These are phyloP conservation scores for Microstroma glucosiphilum DNA, from an alignment of 1,284 basidiomycete genomes.

Conservation along the genomic window DNA sequence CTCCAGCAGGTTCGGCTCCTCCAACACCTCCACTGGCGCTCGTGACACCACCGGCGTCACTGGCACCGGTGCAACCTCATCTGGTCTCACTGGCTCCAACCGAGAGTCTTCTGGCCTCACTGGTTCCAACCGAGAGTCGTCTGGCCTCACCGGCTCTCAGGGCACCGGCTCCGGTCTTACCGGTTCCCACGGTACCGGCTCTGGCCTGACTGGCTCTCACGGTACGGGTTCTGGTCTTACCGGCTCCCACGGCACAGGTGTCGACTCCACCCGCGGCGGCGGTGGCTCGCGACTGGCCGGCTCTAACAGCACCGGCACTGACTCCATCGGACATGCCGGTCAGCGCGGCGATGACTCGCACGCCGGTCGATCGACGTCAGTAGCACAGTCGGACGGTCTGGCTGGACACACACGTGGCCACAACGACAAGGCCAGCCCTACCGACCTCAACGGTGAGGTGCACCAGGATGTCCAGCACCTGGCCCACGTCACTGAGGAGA, in stretches of 20 bases:
- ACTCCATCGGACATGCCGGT: not conserved
- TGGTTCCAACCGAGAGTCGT: not conserved
- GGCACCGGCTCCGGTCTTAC: not conserved
- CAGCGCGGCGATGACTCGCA: slow-evolving; percentile 10
- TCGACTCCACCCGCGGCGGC: not conserved
- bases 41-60: slow-evolving; percentile 7
- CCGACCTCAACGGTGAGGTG: slow-evolving; percentile 40
- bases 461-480: slow-evolving; percentile 51
- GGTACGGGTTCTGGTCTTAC: not conserved
- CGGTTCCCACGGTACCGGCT: not conserved
- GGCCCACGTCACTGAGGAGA: slow-evolving; percentile 41
- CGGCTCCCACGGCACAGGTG: slow-evolving; percentile 4
- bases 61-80: not conserved
- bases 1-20: slow-evolving; percentile 2
- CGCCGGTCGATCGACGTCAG: slow-evolving; percentile 17
- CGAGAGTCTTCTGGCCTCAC: slow-evolving; percentile 7
- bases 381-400: slow-evolving; percentile 26
- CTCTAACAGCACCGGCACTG: not conserved
- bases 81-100: not conserved
- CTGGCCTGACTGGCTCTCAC: slow-evolving; percentile 5
- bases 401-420: slow-evolving; percentile 29
- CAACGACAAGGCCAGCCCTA: slow-evolving; percentile 17
- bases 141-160: slow-evolving; percentile 6
- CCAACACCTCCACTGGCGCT: slow-evolving; percentile 7
- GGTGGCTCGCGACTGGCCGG: slow-evolving; percentile 5